Evolutionary conservation across 2,329 filamentous ascomycete genomes (phyloP), one percentile per base, ranked within the genome.

Genomic region (Aureobasidium sp.): DNA sequence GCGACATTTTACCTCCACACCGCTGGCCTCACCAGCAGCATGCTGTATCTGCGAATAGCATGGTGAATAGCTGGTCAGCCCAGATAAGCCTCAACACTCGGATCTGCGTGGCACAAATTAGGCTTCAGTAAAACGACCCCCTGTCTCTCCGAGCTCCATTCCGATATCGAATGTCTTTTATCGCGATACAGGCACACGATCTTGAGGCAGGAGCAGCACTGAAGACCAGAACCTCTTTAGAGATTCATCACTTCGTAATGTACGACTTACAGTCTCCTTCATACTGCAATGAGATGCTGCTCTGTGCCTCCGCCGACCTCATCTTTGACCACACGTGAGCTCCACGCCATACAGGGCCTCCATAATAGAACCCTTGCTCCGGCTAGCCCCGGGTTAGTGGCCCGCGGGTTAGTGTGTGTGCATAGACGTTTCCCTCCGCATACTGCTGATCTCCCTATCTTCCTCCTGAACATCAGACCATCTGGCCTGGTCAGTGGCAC

Each of bases 61-160:
- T 59, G 20, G 24, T 56, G 24, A 39, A 56, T 26, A 37, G 55
- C 43, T 47, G 26, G 55, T 59, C 55, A 59, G 55, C 55, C 43
- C 55, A 39, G 55, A 59, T 59, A 59, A 59, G 55, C 55, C 55
- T 59, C 55, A 59, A 37, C 43, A 29, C 17, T 39, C 32, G 39
- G 55, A 57, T 57, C 55, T 59, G 10, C 55, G 47, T 57, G 29
- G 53, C 53, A 46, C 32, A 57, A 29, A 47, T 59, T 59, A 47
- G 43, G 55, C 43, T 27, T 8, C 17, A 24, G 26, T 57, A 44
- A 15, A 5, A 2, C 44, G 34, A 17, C 53, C 26, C 39, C 53
- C 41, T 29, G 39, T 57, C 27, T 44, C 37, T 26, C 41, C 53
- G 37, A 44, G 24, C 46, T 2, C 53, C 53, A 57, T 36, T 20